A percentile compares a stretch with the other conserved stretches of the same genome.
These are phyloP conservation scores for Choiromyces venosus DNA, from an alignment of 495 filamentous ascomycete genomes.

Conservation along the genomic window DNA sequence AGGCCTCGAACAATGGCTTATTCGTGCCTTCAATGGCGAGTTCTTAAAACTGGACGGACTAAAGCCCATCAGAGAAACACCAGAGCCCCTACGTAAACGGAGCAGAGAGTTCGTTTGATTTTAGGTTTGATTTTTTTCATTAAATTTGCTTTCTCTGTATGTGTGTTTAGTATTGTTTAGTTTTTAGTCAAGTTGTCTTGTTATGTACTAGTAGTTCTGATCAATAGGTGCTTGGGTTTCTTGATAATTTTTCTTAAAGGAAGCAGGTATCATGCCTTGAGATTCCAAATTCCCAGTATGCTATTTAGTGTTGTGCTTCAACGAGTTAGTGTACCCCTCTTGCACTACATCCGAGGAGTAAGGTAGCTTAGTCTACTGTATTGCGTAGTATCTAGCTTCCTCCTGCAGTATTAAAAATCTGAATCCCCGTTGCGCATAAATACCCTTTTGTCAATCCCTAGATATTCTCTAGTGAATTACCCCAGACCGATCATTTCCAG, in stretches of 20 bases:
- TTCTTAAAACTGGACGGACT: constrained; percentile 72
- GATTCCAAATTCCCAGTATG: background rate
- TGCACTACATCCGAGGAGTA: background rate
- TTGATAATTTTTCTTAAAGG: background rate
- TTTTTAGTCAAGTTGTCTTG: background rate
- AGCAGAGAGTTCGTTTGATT: background rate
- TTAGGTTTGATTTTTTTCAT: background rate
- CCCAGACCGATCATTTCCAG: too few species aligned
- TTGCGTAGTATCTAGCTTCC: background rate
- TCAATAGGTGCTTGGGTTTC: background rate
- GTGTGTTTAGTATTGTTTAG: background rate
- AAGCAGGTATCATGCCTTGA: background rate
- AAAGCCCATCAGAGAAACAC: constrained; percentile 49
- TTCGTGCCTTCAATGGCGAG: constrained; percentile 96
- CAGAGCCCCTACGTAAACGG: background rate
- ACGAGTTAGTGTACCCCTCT: background rate
- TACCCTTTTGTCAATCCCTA: too few species aligned
- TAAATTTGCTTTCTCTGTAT: background rate
- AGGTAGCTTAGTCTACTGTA: background rate
- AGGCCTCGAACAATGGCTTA: constrained; percentile 87
- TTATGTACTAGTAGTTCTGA: constrained; percentile 9
- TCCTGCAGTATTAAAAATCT: background rate
- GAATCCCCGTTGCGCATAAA: background rate
- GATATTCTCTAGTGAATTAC: too few species aligned
- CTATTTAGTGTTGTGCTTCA: background rate